phyloP scores from a whole-genome alignment of 352 stramenopile genomes.

The Globisporangium lucens region DNA sequence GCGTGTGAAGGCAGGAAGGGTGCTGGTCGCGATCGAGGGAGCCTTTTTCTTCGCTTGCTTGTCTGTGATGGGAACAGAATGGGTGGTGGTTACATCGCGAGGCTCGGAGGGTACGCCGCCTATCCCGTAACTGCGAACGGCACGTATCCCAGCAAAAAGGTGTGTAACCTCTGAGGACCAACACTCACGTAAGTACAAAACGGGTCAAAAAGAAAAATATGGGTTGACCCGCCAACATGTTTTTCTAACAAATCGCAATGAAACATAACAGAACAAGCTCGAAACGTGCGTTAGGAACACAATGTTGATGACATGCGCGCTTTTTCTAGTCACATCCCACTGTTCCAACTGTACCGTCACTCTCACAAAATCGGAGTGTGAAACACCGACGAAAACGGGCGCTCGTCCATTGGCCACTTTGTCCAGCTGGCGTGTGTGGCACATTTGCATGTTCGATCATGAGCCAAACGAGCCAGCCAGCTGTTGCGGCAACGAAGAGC shows the following conservation, averaged over 20 bases:
- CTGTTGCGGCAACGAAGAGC: background rate
- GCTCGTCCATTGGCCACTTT: no score
- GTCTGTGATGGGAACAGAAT: constrained; percentile 9
- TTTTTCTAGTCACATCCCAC: background rate
- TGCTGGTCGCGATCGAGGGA: background rate
- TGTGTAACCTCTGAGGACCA: background rate
- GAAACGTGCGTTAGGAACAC: background rate
- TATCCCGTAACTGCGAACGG: background rate
- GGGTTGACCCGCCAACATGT: background rate
- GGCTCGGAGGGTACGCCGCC: background rate
- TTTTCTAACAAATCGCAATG: background rate
- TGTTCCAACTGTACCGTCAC: no score
- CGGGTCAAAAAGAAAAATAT: no score
- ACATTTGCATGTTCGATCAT: background rate
- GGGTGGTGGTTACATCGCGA: constrained; percentile 14
- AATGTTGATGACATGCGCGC: background rate
- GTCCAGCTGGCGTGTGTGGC: background rate
- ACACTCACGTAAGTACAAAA: background rate
- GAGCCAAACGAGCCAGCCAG: background rate
- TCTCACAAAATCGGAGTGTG: no score
- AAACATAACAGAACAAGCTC: background rate
- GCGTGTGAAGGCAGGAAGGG: background rate
- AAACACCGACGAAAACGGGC: no score
- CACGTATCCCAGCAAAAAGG: background rate
- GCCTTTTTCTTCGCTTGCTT: constrained; percentile 2